A percentile compares a stretch with the other conserved stretches of the same genome.
Conservation (phyloP, 257 asterid genomes). For the Catharanthus roseus region DNA sequence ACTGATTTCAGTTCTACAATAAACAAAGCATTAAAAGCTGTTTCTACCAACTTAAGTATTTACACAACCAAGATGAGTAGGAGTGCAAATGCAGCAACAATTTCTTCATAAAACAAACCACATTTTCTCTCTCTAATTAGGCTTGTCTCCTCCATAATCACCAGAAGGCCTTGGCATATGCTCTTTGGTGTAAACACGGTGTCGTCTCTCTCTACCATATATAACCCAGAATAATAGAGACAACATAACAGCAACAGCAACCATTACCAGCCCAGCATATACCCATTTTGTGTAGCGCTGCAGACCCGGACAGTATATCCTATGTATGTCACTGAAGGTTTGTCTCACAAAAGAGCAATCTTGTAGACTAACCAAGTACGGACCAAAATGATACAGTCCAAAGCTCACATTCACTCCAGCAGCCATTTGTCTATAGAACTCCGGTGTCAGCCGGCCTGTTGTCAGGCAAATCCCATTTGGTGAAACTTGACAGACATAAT, state of each 20-base stretch:
- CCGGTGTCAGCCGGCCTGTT: constrained; percentile 71
- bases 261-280: constrained; percentile 65
- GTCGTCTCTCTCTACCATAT: constrained; percentile 78
- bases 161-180: constrained; percentile 21
- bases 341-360: constrained; percentile 73
- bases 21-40: too few relatives aligned
- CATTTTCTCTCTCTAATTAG: constrained; percentile 5
- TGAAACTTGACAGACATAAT: constrained; percentile 60
- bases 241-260: constrained; percentile 61
- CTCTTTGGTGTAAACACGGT: constrained; percentile 60
- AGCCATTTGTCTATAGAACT: constrained; percentile 54
- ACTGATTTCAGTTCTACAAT: background rate
- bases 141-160: constrained; percentile 33
- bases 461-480: constrained; percentile 50
- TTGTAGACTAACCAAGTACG: constrained; percentile 60
- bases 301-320: constrained; percentile 57
- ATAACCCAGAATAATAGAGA: constrained; percentile 79
- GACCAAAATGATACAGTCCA: constrained; percentile 56
- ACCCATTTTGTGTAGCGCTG: constrained; percentile 45
- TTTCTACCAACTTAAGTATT: too few relatives aligned
- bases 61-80: constrained; percentile 7
- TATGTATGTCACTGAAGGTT: constrained; percentile 48
- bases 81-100: too few relatives aligned
- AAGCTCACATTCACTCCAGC: constrained; percentile 64
- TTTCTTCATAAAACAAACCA: background rate